Conservation (phyloP, 345 rosid species). For the Pugionium dolabratum region DNA sequence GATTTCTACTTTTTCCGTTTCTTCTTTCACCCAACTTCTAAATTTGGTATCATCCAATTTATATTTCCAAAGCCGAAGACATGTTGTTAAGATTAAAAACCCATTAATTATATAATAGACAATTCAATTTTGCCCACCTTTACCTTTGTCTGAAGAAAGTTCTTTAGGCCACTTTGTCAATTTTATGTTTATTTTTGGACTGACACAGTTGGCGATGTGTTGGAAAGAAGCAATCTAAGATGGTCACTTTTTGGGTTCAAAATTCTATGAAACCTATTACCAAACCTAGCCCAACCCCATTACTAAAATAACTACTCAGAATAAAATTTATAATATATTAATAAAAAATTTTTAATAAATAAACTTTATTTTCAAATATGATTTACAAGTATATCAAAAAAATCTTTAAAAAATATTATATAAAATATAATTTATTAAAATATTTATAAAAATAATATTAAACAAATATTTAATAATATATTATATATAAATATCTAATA, state of each 20-base stretch:
- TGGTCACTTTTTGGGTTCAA: slow-evolving; percentile 30
- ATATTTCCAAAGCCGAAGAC: slow-evolving; percentile 19
- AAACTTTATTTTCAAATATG: slow-evolving; percentile 19
- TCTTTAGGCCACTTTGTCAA: slow-evolving; percentile 42
- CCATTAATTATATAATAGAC: slow-evolving; percentile 29
- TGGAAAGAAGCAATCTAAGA: slow-evolving; percentile 44
- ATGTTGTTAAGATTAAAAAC: slow-evolving; percentile 26
- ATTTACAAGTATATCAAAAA: too few relatives aligned
- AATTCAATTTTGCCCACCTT: slow-evolving; percentile 42
- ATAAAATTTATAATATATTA: background rate
- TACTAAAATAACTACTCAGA: slow-evolving; percentile 9
- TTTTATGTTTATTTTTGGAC: slow-evolving; percentile 30
- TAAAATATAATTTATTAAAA: too few relatives aligned
- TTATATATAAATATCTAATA: too few relatives aligned
- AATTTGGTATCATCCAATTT: slow-evolving; percentile 44
- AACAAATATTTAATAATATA: too few relatives aligned
- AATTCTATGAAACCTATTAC: slow-evolving; percentile 28
- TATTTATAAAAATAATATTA: too few relatives aligned
- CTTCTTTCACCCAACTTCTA: slow-evolving; percentile 31
- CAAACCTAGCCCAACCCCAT: slow-evolving; percentile 38
- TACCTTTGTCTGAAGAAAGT: slow-evolving; percentile 71
- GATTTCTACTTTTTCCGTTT: slow-evolving; percentile 28
- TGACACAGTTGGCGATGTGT: slow-evolving; percentile 45
- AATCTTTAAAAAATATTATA: too few relatives aligned
- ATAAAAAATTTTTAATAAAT: too few relatives aligned